These are phyloP conservation scores for Colletotrichum chrysophilum DNA, from an alignment of 2,329 filamentous ascomycete genomes.

Conservation along the genomic window DNA sequence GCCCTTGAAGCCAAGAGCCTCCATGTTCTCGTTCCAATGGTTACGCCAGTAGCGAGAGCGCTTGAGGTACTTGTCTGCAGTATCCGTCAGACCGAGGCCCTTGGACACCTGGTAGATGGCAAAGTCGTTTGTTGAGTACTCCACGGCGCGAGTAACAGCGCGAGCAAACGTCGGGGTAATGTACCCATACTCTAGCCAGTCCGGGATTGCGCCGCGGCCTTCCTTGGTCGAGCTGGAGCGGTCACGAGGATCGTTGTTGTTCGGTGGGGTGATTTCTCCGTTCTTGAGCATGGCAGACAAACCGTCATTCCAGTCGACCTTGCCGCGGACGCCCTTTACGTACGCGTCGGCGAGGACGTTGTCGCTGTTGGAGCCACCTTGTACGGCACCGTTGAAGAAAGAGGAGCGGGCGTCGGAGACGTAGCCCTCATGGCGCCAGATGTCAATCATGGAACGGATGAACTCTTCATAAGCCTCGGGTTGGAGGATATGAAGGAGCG, in stretches of 20 bases:
- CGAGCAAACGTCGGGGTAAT: slow-evolving; percentile 68
- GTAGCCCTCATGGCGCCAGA: slow-evolving; percentile 69
- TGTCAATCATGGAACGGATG: slow-evolving; percentile 70
- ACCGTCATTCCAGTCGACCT: slow-evolving; percentile 68
- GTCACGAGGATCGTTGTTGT: slow-evolving; percentile 63
- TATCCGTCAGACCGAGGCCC: slow-evolving; percentile 55
- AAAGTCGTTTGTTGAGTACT: slow-evolving; percentile 75
- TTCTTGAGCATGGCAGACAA: slow-evolving; percentile 70
- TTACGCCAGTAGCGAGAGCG: slow-evolving; percentile 74
- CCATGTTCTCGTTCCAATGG: slow-evolving; percentile 68
- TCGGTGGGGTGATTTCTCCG: slow-evolving; percentile 66
- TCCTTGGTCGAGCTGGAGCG: slow-evolving; percentile 68
- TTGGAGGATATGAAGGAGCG: slow-evolving; percentile 69
- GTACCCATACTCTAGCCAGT: slow-evolving; percentile 70
- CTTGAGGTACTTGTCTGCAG: slow-evolving; percentile 63
- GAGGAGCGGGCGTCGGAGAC: slow-evolving; percentile 71
- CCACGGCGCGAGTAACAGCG: slow-evolving; percentile 68
- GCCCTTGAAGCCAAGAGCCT: slow-evolving; percentile 64
- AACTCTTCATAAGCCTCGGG: slow-evolving; percentile 68
- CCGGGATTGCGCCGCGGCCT: slow-evolving; percentile 70
- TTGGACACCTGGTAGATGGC: slow-evolving; percentile 67
- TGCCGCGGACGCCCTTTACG: slow-evolving; percentile 68
- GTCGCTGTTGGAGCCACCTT: slow-evolving; percentile 74
- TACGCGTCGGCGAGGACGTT: slow-evolving; percentile 77
- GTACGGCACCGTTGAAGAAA: slow-evolving; percentile 72